Evolutionary conservation across 768 basidiomycete species (phyloP).

Genomic region (Calocybe indica): DNA sequence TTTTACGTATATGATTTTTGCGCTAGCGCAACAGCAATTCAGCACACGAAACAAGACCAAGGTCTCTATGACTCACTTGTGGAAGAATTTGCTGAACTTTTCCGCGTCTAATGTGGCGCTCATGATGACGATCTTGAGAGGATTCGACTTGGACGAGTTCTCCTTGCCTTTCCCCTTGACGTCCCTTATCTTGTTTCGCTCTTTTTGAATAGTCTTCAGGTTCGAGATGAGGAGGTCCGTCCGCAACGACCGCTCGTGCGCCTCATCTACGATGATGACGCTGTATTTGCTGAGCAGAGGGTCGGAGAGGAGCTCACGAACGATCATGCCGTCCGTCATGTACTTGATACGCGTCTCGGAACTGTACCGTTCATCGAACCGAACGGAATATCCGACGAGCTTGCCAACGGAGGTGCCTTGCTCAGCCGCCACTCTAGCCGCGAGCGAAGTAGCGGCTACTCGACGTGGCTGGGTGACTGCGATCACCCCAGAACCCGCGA

Average conservation of each 20-base stretch:
- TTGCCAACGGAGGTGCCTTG: conserved; percentile 66
- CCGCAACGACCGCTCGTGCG: conserved; percentile 91
- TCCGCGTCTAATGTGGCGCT: conserved; percentile 96
- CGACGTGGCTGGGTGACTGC: conserved; percentile 93
- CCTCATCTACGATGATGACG: conserved; percentile 91
- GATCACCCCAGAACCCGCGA: conserved; percentile 68
- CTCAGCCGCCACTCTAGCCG: conserved; percentile 83
- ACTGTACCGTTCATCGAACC: conserved; percentile 83
- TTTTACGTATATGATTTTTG: conserved; percentile 84
- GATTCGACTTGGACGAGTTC: conserved; percentile 35
- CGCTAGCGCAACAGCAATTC: conserved; percentile 37
- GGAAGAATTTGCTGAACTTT: conserved; percentile 86
- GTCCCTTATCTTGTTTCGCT: conserved; percentile 44
- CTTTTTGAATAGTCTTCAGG: conserved; percentile 73
- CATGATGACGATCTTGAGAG: conserved; percentile 93
- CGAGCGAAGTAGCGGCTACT: conserved; percentile 95
- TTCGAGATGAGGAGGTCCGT: conserved; percentile 93
- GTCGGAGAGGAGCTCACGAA: conserved; percentile 85
- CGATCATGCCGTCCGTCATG: conserved; percentile 96
- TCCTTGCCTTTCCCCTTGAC: conserved; percentile 41
- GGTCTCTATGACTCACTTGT: conserved; percentile 47
- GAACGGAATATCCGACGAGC: conserved; percentile 89
- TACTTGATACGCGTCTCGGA: conserved; percentile 86
- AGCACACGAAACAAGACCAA: neutral
- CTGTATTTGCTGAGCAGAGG: conserved; percentile 74